Conservation (phyloP, 805 yeast genomes). For the Schwanniomyces sp. region DNA sequence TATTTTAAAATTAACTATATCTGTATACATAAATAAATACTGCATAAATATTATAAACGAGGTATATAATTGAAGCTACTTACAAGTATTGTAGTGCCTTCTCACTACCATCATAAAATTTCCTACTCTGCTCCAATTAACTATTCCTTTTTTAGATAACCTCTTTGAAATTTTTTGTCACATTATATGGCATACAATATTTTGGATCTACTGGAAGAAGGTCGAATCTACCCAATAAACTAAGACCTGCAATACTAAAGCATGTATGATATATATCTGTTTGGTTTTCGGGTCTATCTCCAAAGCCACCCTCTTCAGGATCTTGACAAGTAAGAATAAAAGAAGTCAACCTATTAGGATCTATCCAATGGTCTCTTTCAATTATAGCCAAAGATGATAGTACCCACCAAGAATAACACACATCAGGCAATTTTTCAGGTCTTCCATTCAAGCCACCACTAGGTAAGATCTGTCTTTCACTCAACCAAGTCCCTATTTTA, state of each 20-base stretch:
- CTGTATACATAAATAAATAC: not conserved
- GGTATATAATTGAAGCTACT: too few relatives aligned
- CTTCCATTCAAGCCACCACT: constrained; percentile 95
- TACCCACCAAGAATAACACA: constrained; percentile 99
- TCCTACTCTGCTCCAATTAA: not conserved
- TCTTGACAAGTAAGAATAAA: constrained; percentile 84
- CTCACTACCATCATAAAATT: too few relatives aligned
- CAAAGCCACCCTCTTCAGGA: constrained; percentile 76
- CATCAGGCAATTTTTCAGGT: constrained; percentile 94
- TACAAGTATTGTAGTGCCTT: too few relatives aligned
- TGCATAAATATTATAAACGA: not conserved
- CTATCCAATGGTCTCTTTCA: constrained; percentile 73
- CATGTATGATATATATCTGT: constrained; percentile 92
- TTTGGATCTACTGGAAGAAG: constrained; percentile 76
- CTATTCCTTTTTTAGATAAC: not conserved
- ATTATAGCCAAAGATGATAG: constrained; percentile 71
- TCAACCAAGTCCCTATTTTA: constrained; percentile 77
- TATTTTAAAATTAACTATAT: not conserved
- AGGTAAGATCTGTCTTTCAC: constrained; percentile 77
- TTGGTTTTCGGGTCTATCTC: constrained; percentile 88
- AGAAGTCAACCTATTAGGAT: constrained; percentile 53
- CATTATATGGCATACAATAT: constrained; percentile 73
- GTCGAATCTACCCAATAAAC: constrained; percentile 61
- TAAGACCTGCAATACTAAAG: constrained; percentile 86
- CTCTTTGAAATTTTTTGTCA: constrained; percentile 31